These are phyloP conservation scores for Pezicula carpinea DNA, from an alignment of 2,329 filamentous ascomycete genomes.

Conservation along the genomic window DNA sequence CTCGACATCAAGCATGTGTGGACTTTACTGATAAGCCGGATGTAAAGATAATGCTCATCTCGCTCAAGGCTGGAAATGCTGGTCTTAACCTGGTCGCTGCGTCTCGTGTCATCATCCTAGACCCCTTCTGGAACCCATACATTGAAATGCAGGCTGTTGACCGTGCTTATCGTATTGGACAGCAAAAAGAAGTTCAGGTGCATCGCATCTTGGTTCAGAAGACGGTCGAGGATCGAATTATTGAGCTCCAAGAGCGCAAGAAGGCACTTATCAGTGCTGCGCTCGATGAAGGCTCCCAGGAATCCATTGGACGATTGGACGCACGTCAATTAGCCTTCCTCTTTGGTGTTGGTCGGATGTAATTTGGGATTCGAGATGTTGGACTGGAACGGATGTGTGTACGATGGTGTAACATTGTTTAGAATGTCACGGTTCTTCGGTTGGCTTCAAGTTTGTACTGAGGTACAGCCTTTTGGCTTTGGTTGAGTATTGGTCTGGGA, in stretches of 20 bases:
- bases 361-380: neutral
- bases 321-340: constrained; percentile 23
- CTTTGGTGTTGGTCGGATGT: constrained; percentile 18
- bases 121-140: constrained; percentile 93
- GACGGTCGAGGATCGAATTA: constrained; percentile 85
- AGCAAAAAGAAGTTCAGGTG: constrained; percentile 67
- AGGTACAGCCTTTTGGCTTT: no score
- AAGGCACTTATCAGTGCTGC: constrained; percentile 71
- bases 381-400: no score
- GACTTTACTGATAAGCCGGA: constrained; percentile 57
- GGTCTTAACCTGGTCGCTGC: constrained; percentile 83
- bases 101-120: constrained; percentile 82
- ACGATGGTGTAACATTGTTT: no score
- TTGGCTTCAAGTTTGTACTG: no score
- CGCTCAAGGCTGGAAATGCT: constrained; percentile 75
- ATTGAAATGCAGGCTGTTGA: constrained; percentile 91
- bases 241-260: constrained; percentile 75
- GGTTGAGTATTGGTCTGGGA: no score
- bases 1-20: constrained; percentile 62
- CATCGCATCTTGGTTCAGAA: constrained; percentile 72
- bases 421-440: no score
- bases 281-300: constrained; percentile 69
- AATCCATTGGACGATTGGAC: constrained; percentile 59
- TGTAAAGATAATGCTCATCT: constrained; percentile 69
- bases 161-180: constrained; percentile 83